These are phyloP conservation scores for Detonula confervacea DNA, from an alignment of 352 stramenopile genomes.

Conservation along the genomic window DNA sequence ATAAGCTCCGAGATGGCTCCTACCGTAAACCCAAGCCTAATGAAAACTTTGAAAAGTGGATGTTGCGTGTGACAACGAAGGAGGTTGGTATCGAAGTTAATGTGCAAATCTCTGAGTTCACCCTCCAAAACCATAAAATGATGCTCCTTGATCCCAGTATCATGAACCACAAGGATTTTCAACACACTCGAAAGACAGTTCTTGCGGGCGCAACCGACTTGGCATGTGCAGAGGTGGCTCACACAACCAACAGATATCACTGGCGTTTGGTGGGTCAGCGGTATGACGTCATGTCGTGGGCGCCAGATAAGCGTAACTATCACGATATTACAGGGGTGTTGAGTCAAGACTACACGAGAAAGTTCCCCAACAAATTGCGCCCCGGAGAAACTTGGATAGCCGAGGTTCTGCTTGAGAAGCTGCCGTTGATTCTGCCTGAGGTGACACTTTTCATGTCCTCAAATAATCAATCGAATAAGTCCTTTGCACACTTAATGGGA, in stretches of 20 bases:
- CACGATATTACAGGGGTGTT: slow-evolving; percentile 72
- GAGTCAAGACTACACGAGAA: slow-evolving; percentile 74
- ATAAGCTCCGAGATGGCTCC: slow-evolving; percentile 83
- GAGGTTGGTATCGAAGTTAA: slow-evolving; percentile 90
- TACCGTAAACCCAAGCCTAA: slow-evolving; percentile 82
- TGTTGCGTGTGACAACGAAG: slow-evolving; percentile 87
- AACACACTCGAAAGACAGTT: slow-evolving; percentile 76
- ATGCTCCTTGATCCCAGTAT: slow-evolving; percentile 88
- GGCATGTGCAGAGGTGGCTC: slow-evolving; percentile 89
- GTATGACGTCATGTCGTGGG: slow-evolving; percentile 90
- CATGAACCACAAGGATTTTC: slow-evolving; percentile 89
- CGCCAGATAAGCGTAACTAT: slow-evolving; percentile 84
- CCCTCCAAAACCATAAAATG: slow-evolving; percentile 91
- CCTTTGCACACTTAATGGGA: slow-evolving; percentile 77
- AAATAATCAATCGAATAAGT: slow-evolving; percentile 77
- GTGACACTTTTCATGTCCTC: slow-evolving; percentile 80
- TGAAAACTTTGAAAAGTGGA: slow-evolving; percentile 88
- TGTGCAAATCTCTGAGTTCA: slow-evolving; percentile 92
- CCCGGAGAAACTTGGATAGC: slow-evolving; percentile 81
- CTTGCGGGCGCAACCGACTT: slow-evolving; percentile 82
- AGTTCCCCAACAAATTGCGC: slow-evolving; percentile 82
- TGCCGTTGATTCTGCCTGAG: slow-evolving; percentile 80
- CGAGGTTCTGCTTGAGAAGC: slow-evolving; percentile 83
- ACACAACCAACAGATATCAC: slow-evolving; percentile 89
- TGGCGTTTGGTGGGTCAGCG: slow-evolving; percentile 88